These are phyloP conservation scores for Microbotryum violaceum DNA, from an alignment of 1,284 basidiomycete genomes.

Conservation along the genomic window DNA sequence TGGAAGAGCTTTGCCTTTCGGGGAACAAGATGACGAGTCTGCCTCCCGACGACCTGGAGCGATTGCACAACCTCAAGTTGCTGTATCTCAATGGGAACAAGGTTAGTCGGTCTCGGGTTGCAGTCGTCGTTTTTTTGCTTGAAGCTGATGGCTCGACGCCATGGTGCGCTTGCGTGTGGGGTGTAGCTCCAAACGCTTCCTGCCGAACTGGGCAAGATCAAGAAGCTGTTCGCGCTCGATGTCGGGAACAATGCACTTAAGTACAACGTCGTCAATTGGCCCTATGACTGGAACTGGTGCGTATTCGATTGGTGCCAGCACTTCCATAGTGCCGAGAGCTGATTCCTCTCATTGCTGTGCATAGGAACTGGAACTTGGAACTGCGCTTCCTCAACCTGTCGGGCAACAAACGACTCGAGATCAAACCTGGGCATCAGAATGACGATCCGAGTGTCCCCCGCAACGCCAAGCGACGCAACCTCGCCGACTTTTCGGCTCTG, in stretches of 20 bases:
- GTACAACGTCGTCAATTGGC: constrained; percentile 98
- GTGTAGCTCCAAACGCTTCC: constrained; percentile 71
- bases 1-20: constrained; percentile 85
- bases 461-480: constrained; percentile 43
- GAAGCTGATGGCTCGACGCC: neutral
- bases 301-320: neutral
- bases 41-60: constrained; percentile 77
- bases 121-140: neutral
- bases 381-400: constrained; percentile 84
- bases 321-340: constrained; percentile 5
- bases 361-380: constrained; percentile 93
- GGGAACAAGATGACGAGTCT: constrained; percentile 87
- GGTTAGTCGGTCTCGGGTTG: neutral
- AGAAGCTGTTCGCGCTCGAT: constrained; percentile 73
- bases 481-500: constrained; percentile 82
- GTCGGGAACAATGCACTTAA: constrained; percentile 90
- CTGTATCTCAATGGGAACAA: constrained; percentile 92
- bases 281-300: constrained; percentile 99
- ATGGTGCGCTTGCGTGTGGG: neutral
- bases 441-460: constrained; percentile 37
- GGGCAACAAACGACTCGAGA: constrained; percentile 79
- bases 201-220: constrained; percentile 77
- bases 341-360: constrained; percentile 1
- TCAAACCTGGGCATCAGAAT: constrained; percentile 54
- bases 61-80: constrained; percentile 58